Evolutionary conservation across 2,329 filamentous ascomycete species (phyloP), one percentile per base, ranked within the genome.

Genomic region (Sarocladium strictum): DNA sequence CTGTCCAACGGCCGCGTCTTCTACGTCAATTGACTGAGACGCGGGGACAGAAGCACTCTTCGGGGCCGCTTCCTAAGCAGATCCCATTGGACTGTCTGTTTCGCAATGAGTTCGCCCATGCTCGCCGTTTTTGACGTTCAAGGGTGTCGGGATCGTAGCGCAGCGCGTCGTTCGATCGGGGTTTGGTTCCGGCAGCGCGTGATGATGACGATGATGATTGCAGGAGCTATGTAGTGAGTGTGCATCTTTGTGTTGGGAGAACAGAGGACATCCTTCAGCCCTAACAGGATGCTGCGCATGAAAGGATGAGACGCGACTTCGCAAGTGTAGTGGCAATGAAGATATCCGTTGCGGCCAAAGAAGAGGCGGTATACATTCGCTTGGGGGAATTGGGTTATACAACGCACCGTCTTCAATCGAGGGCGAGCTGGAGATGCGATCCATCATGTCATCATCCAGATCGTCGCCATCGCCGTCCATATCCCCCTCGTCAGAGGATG

Each of bases 331-430:
- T 58, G 64, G 67, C 52, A 75, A 67, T 60, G 73, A 76, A 58
- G 72, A 73, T 59, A 72, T 65, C 64, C 72, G 72, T 60, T 66
- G 69, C 55, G 74, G 75, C 75, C 72, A 75, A 66, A 61, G 70
- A 65, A 58, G 62, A 57, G 43, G 17, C 9, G 40, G n/a, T 5
- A 33, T 19, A 19, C 45, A n/a, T 24, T 40, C 17, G 19, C n/a
- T 37, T 9, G 23, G n/a, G 53, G 38, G 40, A 12, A 3, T 24
- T 7, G 15, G 17, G 52, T 66, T 67, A 73, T 71, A 72, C 75
- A 77, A 94, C 91, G 81, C 85, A 99, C 93, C 93, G 87, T 97
- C 93, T 78, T 96, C 91, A 72, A 99, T 99, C 64, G 93, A 97
- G 67, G 94, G 94, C 64, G 93, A 97, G 72, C 92, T 97, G 65